Percentiles rank a stretch among this genome's conserved stretches.
These are phyloP conservation scores for Cordyceps militaris DNA, from an alignment of 2,329 filamentous ascomycete genomes.

Conservation along the genomic window DNA sequence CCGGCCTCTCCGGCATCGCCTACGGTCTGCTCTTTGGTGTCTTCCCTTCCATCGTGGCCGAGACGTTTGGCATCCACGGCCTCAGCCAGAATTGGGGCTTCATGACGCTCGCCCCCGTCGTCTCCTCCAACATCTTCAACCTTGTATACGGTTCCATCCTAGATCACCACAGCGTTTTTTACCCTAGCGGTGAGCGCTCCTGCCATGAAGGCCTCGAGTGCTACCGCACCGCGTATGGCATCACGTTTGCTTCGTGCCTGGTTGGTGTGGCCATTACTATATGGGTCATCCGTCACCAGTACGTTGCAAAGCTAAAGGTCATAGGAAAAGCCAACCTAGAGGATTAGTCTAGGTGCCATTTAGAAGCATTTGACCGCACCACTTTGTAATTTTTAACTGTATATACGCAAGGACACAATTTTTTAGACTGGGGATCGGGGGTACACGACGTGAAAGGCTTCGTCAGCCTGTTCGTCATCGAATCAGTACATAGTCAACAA, in stretches of 20 bases:
- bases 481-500: neutral
- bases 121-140: constrained; percentile 90
- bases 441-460: neutral
- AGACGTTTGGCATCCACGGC: constrained; percentile 84
- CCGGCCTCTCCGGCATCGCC: constrained; percentile 74
- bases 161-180: constrained; percentile 68
- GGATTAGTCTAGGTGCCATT: constrained; percentile 19
- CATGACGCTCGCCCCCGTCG: constrained; percentile 82
- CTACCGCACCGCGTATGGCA: constrained; percentile 72
- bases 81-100: constrained; percentile 94
- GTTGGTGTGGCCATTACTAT: constrained; percentile 63
- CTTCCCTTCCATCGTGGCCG: constrained; percentile 80
- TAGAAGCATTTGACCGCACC: neutral
- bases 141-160: constrained; percentile 80
- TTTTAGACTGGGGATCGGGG: neutral
- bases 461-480: neutral
- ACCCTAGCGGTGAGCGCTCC: constrained; percentile 60
- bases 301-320: constrained; percentile 31
- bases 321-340: constrained; percentile 33
- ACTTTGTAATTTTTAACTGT: neutral
- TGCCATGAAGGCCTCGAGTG: constrained; percentile 75
- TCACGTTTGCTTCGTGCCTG: constrained; percentile 67
- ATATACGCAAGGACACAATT: neutral
- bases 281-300: constrained; percentile 60
- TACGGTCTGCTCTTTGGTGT: constrained; percentile 95